Base-by-base conservation (phyloP, 768 basidiomycete species). In the Podaxis sp. region DNA sequence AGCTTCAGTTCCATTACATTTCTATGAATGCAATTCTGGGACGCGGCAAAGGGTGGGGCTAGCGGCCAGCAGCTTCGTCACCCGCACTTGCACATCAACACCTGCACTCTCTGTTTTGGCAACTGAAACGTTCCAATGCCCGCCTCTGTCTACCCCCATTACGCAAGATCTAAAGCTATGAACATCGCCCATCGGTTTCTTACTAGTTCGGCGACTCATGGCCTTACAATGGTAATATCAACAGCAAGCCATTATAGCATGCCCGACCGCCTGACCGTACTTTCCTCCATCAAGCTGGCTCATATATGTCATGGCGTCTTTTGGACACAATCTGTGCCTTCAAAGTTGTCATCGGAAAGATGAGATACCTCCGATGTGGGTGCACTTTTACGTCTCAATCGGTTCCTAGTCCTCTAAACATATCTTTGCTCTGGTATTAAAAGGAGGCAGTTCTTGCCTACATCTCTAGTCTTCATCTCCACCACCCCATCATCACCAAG, bases 261-360 rank as follows among this genome's bases (percentile, higher is more conserved):
- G 26, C 13, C 20, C n/a, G 51, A 28, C 50, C 38, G 37, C 51
- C 57, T 53, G 59, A 53, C 51, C 50, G 22, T 17, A 12, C 48
- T 38, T 60, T 60, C 59, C 59, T 60, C 59, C 59, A 60, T 60
- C 51, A 44, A 53, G 59, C 15, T 60, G 26, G 26, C 20, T 30
- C 24, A 22, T 26, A 12, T 62, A 40, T 56, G 61, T 49, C 61
- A 30, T 62, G 46, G 37, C n/a, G 5, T 50, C 46, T 38, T 28
- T 50, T 33, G 54, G 24, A 49, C 61, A 28, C 12, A 8, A 36
- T 41, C 52, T 44, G 22, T 8, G 20, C 15, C 51, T 53, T 40
- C 54, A 33, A 40, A 28, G 20, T 26, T 17, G 40, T 44, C 52
- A 61, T n/a, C 40, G 40, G 48, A 51, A 36, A 50, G 22, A n/a